Evolutionary conservation across 192 early-diverging fungal species (phyloP), one percentile per base, ranked within the genome.

Genomic region (Entomortierella chlamydospora): DNA sequence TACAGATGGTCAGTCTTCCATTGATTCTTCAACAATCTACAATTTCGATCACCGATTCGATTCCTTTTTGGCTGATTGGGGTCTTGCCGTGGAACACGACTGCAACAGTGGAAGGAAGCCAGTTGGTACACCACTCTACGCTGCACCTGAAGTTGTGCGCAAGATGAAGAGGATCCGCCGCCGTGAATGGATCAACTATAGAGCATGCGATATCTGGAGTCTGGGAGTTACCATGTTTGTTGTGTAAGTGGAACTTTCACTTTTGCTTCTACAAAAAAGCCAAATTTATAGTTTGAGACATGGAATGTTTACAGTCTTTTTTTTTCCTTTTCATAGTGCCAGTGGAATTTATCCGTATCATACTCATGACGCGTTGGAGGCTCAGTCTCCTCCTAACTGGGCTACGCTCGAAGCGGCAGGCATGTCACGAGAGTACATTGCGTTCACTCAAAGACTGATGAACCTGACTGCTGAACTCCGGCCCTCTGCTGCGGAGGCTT

Each of bases 201-300:
- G 76, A 23, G 76, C 76, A 9, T 79, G 76, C 47, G 76, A 79
- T 55, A 79, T 79, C 56, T 79, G 76, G 76, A 79, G 76, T n/a
- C 41, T 79, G 55, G 76, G 76, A 12, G 76, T 79, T 17, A 79
- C 76, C 62, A 79, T 79, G 76, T 79, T 79, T 66, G 76, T 79
- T 15, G 63, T 79, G 76, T 79, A 79, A 66, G 76, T 70, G 41
- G 15, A 43, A n/a, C n/a, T 17, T 62, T 20, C 20, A 12, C 55
- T 17, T 26, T n/a, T 22, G 23, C 12, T 17, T 49, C n/a, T n/a
- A n/a, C n/a, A n/a, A n/a, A n/a, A n/a, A n/a, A n/a, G n/a, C n/a
- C n/a, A n/a, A n/a, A n/a, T n/a, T n/a, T n/a, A n/a, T n/a, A n/a
- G n/a, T n/a, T n/a, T n/a, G n/a, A n/a, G n/a, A n/a, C n/a, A n/a